Evolutionary conservation across 2,329 filamentous ascomycete species (phyloP).

Genomic region (Trichoderma sp.): DNA sequence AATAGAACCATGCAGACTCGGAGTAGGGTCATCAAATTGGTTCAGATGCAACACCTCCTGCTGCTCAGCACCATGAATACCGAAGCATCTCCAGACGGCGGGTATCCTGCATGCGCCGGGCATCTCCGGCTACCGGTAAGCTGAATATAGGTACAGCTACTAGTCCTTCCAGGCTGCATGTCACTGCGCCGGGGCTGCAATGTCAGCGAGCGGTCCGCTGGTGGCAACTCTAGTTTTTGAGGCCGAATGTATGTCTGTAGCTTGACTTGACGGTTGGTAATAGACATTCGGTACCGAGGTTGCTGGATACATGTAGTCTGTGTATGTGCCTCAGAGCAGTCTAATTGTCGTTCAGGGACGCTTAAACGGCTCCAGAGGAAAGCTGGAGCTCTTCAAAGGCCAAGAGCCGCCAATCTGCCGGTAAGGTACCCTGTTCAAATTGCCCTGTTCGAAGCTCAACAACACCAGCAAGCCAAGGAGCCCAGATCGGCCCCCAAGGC

Average conservation of each 20-base stretch:
- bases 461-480: neutral
- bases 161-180: neutral
- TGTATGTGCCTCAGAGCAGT: too few relatives aligned
- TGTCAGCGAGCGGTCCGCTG: slow-evolving; percentile 1
- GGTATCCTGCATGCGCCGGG: neutral
- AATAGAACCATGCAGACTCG: too few relatives aligned
- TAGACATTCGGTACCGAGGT: too few relatives aligned
- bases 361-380: neutral
- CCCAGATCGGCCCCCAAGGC: slow-evolving; percentile 17
- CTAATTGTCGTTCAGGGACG: neutral
- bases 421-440: neutral
- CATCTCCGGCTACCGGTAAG: slow-evolving; percentile 5
- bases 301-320: too few relatives aligned
- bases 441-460: neutral
- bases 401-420: neutral
- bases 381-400: neutral
- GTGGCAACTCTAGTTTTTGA: neutral
- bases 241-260: too few relatives aligned
- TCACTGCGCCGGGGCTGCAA: neutral
- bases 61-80: too few relatives aligned
- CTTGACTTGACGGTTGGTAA: too few relatives aligned
- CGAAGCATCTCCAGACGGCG: too few relatives aligned
- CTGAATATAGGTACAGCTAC: neutral
- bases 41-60: too few relatives aligned
- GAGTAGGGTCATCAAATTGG: too few relatives aligned